Percentiles rank a stretch among this genome's conserved stretches.
Conservation (phyloP, 306 rosid species). For the Lagenaria siceraria region DNA sequence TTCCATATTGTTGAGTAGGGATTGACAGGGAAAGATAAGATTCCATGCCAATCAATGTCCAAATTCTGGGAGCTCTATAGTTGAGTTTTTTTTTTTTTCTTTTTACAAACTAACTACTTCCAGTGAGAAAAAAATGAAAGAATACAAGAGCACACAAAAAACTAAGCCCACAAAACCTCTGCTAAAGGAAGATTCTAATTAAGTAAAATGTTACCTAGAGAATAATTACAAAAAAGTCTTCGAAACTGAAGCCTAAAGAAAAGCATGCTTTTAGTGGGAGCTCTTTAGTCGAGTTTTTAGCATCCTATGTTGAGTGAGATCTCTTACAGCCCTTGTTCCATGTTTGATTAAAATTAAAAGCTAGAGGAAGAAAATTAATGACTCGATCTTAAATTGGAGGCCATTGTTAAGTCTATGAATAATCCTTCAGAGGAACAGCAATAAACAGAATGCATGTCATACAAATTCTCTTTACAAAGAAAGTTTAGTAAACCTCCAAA, state of each 20-base stretch:
- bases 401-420: background rate
- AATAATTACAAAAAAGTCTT: too few relatives aligned
- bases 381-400: background rate
- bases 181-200: too few relatives aligned
- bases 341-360: background rate
- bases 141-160: too few relatives aligned
- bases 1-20: background rate
- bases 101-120: too few relatives aligned
- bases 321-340: background rate
- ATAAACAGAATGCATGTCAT: background rate
- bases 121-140: too few relatives aligned
- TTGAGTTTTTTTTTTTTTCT: background rate
- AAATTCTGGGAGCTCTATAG: background rate
- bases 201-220: too few relatives aligned
- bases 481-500: slow-evolving; percentile 20
- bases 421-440: background rate
- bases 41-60: background rate
- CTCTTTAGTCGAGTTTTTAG: background rate
- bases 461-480: background rate
- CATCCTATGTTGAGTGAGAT: background rate
- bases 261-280: background rate
- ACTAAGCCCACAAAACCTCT: too few relatives aligned
- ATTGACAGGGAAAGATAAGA: background rate
- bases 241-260: too few relatives aligned
- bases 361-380: background rate